Percentiles rank a stretch among this genome's conserved stretches.
These are phyloP conservation scores for Albifimbria verrucaria DNA, from an alignment of 2,329 filamentous ascomycete species.

Conservation along the genomic window DNA sequence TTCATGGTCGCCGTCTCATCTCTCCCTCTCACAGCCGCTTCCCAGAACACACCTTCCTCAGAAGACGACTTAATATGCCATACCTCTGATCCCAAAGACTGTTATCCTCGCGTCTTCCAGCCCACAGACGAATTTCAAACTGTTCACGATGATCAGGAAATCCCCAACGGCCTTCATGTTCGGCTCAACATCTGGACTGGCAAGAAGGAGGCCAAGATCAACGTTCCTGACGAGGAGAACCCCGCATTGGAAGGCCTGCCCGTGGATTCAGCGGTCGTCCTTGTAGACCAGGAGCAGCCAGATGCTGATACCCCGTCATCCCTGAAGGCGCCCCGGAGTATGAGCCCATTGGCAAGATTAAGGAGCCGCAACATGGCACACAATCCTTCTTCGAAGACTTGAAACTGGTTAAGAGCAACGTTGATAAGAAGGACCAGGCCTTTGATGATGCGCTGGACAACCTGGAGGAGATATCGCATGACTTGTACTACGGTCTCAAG, in stretches of 20 bases:
- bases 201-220: slow-evolving; percentile 62
- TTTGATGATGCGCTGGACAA: slow-evolving; percentile 51
- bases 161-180: slow-evolving; percentile 64
- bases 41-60: slow-evolving; percentile 24
- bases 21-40: background rate
- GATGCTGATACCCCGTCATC: slow-evolving; percentile 29
- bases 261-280: slow-evolving; percentile 49
- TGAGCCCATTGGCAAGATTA: slow-evolving; percentile 54
- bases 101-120: slow-evolving; percentile 63
- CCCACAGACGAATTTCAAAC: slow-evolving; percentile 63
- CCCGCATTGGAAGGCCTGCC: slow-evolving; percentile 47
- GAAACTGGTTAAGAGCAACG: slow-evolving; percentile 44
- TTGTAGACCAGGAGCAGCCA: slow-evolving; percentile 46
- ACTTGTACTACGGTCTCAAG: slow-evolving; percentile 67
- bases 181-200: slow-evolving; percentile 63
- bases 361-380: slow-evolving; percentile 40
- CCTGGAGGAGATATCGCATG: slow-evolving; percentile 63
- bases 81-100: slow-evolving; percentile 55
- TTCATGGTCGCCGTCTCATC: slow-evolving; percentile 19
- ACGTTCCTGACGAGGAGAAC: slow-evolving; percentile 52
- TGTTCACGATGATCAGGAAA: slow-evolving; percentile 61
- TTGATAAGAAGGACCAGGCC: slow-evolving; percentile 22
- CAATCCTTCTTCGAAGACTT: slow-evolving; percentile 38
- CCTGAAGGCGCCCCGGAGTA: slow-evolving; percentile 53
- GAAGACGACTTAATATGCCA: slow-evolving; percentile 63